Evolutionary conservation across 352 stramenopile genomes (phyloP).

Genomic region (Pythium sukuiense): DNA sequence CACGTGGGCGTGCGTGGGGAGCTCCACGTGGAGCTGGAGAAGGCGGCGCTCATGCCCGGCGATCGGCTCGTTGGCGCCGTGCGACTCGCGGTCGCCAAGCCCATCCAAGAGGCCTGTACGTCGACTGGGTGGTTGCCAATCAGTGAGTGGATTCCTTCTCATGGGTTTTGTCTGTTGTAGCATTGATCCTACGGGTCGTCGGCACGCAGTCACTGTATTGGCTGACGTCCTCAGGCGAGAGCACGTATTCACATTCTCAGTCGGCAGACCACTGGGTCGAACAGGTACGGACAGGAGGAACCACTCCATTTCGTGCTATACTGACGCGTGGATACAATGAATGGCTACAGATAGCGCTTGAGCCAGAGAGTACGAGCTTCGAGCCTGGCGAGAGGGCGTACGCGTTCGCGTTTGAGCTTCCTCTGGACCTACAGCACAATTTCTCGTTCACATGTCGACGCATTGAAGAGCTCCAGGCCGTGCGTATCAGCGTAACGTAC

Average conservation of each 20-base stretch:
- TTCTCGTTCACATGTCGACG: slow-evolving; percentile 6
- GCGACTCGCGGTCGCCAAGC: not conserved
- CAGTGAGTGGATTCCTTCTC: too few relatives aligned
- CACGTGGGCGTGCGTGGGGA: slow-evolving; percentile 5
- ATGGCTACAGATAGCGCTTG: not conserved
- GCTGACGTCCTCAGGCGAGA: not conserved
- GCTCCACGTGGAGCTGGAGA: slow-evolving; percentile 5
- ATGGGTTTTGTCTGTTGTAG: not conserved
- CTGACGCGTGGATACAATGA: too few relatives aligned
- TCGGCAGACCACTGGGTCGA: not conserved
- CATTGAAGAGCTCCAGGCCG: slow-evolving; percentile 10
- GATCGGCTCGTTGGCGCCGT: not conserved
- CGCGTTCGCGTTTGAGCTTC: slow-evolving; percentile 11
- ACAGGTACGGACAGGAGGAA: too few relatives aligned
- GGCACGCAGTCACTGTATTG: not conserved
- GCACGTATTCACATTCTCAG: not conserved
- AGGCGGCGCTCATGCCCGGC: not conserved
- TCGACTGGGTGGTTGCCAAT: too few relatives aligned
- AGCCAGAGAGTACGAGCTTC: not conserved
- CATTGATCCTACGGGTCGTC: not conserved
- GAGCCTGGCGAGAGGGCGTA: slow-evolving; percentile 9
- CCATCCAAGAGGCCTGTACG: slow-evolving; percentile 3
- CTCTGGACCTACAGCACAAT: slow-evolving; percentile 6
- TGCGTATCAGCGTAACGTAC: slow-evolving; percentile 12
- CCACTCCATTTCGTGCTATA: too few relatives aligned